Evolutionary conservation across 2,329 filamentous ascomycete species (phyloP), one percentile per base, ranked within the genome.

Genomic region (Elsinoe batatas): DNA sequence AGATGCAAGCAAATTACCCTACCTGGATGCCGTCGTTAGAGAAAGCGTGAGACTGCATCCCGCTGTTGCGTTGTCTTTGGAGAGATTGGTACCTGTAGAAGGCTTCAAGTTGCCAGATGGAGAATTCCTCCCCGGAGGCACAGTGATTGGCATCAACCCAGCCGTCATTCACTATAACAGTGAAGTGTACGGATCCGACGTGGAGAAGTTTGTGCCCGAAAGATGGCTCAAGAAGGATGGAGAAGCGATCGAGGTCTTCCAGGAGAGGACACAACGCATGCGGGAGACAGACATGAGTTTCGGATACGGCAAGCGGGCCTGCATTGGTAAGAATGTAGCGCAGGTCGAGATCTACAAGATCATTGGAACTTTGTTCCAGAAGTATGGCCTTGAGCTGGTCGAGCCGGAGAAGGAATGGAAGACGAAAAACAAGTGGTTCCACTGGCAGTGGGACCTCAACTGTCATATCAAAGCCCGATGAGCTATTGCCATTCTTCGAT

Each of bases 21-120:
- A 88, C 61, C 76, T 87, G 53, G 74, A 78, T 20, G 85, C 82
- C n/a, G 44, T 49, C 13, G 20, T 49, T 12, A 33, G 44, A 11
- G 44, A 49, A 35, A 33, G 26, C 30, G 26, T 3, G 76, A 72
- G 78, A 2, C 64, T 79, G 10, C 75, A 84, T 55, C 58, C 71
- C 0, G 67, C 42, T 26, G 63, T 69, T 0, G 67, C 67, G 1
- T 54, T 72, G 3, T 61, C 63, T 0, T 61, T 74, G 1, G 68
- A 70, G 37, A 64, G 72, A 0, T 46, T 65, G 12, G 68, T 72
- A 0, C 68, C 70, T 0, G 30, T 42, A 0, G 61, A 58, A 5
- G 68, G 70, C 1, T 54, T 63, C 1, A 49, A 22, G 3, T 43
- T 58, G 1, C 30, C 44, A 6, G 59, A 72, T 13, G 67, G 66